A percentile compares a stretch with the other conserved stretches of the same genome.
These are phyloP conservation scores for Thoreauomyces humboldtii DNA, from an alignment of 192 early-diverging fungal genomes.

Conservation along the genomic window DNA sequence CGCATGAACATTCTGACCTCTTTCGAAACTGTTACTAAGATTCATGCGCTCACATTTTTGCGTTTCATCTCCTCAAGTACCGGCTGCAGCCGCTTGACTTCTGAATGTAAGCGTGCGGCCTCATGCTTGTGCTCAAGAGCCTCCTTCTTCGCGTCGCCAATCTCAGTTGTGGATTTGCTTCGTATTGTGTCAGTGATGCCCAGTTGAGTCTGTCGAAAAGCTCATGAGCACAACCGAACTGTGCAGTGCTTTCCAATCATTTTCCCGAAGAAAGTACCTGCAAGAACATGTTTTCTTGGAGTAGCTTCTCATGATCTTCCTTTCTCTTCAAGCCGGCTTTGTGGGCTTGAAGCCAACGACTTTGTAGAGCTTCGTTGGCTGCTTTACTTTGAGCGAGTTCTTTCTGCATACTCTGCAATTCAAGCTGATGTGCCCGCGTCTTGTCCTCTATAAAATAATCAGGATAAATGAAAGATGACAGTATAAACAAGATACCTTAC, in stretches of 20 bases:
- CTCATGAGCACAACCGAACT: no score
- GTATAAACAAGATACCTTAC: neutral
- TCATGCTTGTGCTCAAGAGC: constrained; percentile 49
- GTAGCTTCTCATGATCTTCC: constrained; percentile 18
- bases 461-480: neutral
- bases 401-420: constrained; percentile 35
- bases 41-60: constrained; percentile 41
- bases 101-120: constrained; percentile 42
- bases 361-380: constrained; percentile 48
- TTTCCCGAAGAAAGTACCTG: constrained; percentile 5
- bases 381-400: constrained; percentile 32
- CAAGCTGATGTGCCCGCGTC: constrained; percentile 32
- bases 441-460: constrained; percentile 30
- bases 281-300: constrained; percentile 35
- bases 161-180: constrained; percentile 34
- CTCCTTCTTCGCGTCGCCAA: constrained; percentile 38
- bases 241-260: no score
- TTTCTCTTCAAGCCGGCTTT: constrained; percentile 40
- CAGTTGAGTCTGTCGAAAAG: constrained; percentile 37
- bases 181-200: constrained; percentile 47
- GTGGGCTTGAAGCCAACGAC: constrained; percentile 48
- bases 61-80: constrained; percentile 38
- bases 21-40: no score
- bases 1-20: no score
- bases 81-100: constrained; percentile 41